Base-by-base conservation (phyloP, 768 basidiomycete species). In the Paxillus rubicundulus region DNA sequence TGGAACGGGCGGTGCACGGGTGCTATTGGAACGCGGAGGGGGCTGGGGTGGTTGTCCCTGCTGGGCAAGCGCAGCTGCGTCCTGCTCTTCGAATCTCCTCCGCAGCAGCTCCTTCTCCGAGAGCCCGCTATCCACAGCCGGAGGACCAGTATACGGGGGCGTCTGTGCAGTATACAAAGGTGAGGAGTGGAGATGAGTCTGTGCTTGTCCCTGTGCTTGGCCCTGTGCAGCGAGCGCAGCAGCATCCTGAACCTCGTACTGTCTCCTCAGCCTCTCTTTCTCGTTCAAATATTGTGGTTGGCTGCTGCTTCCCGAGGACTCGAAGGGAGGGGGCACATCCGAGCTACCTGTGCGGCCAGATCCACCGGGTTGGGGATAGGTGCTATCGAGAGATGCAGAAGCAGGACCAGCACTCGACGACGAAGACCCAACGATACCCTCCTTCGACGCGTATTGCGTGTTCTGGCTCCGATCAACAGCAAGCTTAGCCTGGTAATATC, bases 401-500 rank as follows among this genome's bases (percentile, higher is more conserved):
- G 60, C 51, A 45, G 42, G 54, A 17, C 59, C 51, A 8, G 45
- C 55, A 28, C 27, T 21, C 45, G 12, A 54, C 12, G 62, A 60
- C 5, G 53, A 61, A 43, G 61, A 54, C 18, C 38, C 44, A 42
- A 9, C 50, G 20, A 58, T 57, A 28, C 64, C 66, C 2, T 67
- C 51, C 45, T 51, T 51, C 9, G 60, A 47, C 14, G 55, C 62
- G 21, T 60, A 67, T 48, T 69, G 66, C 4, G 56, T 64, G 40
- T 68, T 66, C 52, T 87, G 85, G 4, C 75, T 80, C 17, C 81
- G 77, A 39, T 82, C 81, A 14, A 89, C 88, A 6, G 89, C 88
- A 43, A 73, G 72, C 63, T 82, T 87, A 0, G 89, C 89, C 46
- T 87, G 81, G 28, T 85, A 76, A 62, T 88, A 92, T 53, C 82